Evolutionary conservation across 192 early-diverging fungal species (phyloP), one percentile per base, ranked within the genome.

Genomic region (Haplosporangium gracile): DNA sequence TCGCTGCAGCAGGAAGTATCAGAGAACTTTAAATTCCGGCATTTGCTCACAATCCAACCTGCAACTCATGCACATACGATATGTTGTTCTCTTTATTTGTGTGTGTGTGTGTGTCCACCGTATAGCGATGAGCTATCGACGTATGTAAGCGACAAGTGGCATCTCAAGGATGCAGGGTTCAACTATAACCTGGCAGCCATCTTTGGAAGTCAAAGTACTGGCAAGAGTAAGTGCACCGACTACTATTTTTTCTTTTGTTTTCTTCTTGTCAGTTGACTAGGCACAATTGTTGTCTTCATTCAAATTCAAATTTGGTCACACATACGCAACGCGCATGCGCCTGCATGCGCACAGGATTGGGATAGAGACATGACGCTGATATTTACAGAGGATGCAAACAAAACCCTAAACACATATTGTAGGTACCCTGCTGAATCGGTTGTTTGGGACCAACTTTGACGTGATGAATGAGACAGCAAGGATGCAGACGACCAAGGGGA

Each of bases 121-220:
- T 63, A 49, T 82, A 96, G 96, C 29, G 89, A 91, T 22, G 87
- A 94, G 39, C 85, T 98, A 22, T 75, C 93, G 4, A 89, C 91
- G 32, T 97, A 94, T 82, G 96, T 99, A 94, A 88, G 92, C 78
- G 88, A 95, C n/a, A 92, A 92, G 83, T 99, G 98, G 98, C 32
- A 89, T 22, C 88, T 99, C 16, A 89, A 87, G n/a, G 94, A 97
- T 47, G 89, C 88, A 53, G 99, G 99, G 2, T 99, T 99, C 77
- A 94, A 98, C 85, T 99, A 99, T 85, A 94, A 99, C 85, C 90
- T 99, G 9, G 95, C 98, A 0, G 97, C 99, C 8, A 96, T 99
- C 40, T 99, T 99, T 93, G 99, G 99, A 70, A 99, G 97, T 34
- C 99, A 99, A 88, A 97, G 95, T 88, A 99, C 98, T 4, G 99